Evolutionary conservation across 805 yeast genomes (phyloP), one percentile per base, ranked within the genome.

Genomic region (Nadsonia fulvescens): DNA sequence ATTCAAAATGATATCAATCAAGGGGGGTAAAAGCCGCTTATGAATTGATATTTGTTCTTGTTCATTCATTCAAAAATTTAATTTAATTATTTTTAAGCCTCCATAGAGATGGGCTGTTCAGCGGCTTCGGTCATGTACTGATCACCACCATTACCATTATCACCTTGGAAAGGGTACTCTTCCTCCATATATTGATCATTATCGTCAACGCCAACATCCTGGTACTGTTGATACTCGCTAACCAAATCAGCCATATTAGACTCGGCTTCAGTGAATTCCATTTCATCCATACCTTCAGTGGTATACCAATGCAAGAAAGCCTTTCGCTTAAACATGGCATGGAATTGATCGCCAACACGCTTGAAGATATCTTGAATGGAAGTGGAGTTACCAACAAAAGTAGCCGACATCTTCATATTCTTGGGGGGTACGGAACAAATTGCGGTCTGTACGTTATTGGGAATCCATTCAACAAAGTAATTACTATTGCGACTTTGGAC

Each of bases 281-380:
- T 64, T 57, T 75, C 91, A 47, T 82, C 94, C 94, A 82, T 82
- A 59, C 94, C 94, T 56, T 82, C 94, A 40, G 73, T 66, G 6
- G 89, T 77, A 57, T 79, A 82, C 94, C 94, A 82, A 55, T 82
- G 93, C 57, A 82, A 71, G 70, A 82, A 82, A 37, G 94, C 94
- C 53, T 74, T 76, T 60, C 89, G 78, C 51, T 78, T 68, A 56
- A 76, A 82, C 94, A 82, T 82, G 34, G 82, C 83, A 40, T 73
- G 62, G 56, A 82, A 82, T 56, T 82, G 93, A 43, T 66, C 79
- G 37, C 86, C 86, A 31, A 78, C 75, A 56, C 94, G 73, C 56
- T 71, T 70, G 58, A 82, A 82, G 44, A 82, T 60, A 53, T 81
- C 92, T 58, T 78, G 92, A 48, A 82, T 77, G 2, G 93, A 75